Evolutionary conservation across 2,329 filamentous ascomycete species (phyloP).

Genomic region (Zymoseptoria tritici): DNA sequence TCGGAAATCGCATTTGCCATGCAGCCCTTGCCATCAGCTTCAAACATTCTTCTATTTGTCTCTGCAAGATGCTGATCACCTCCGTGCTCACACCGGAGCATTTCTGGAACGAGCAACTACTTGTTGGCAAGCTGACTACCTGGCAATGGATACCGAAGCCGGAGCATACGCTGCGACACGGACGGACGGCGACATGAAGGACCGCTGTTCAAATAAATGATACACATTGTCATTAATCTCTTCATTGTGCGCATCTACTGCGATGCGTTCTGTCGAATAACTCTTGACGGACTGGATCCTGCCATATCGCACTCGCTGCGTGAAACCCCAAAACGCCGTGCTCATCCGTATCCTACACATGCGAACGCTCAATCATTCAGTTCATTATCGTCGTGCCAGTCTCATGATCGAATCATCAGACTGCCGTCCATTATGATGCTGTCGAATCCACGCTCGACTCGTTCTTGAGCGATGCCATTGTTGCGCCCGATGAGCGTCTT

Average conservation of each 20-base stretch:
- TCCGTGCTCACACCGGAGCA: no score
- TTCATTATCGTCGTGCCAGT: background rate
- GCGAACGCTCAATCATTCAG: background rate
- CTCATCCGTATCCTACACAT: background rate
- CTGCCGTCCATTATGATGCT: background rate
- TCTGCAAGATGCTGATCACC: background rate
- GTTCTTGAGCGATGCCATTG: slow-evolving; percentile 15
- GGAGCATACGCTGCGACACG: no score
- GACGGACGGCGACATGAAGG: no score
- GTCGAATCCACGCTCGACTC: slow-evolving; percentile 17
- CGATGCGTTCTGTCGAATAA: background rate
- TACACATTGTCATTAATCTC: background rate
- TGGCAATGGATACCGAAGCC: no score
- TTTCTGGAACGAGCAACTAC: no score
- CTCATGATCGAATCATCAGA: background rate
- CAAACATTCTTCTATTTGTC: background rate
- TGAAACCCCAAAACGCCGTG: background rate
- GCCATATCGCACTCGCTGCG: background rate
- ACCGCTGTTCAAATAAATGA: no score
- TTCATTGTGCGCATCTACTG: background rate
- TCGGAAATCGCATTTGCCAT: background rate
- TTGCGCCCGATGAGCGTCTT: slow-evolving; percentile 30
- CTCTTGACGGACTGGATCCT: background rate
- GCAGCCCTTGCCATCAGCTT: background rate
- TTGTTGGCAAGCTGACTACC: no score